These are phyloP conservation scores for Colletotrichum sublineola DNA, from an alignment of 2,329 filamentous ascomycete genomes.

Conservation along the genomic window DNA sequence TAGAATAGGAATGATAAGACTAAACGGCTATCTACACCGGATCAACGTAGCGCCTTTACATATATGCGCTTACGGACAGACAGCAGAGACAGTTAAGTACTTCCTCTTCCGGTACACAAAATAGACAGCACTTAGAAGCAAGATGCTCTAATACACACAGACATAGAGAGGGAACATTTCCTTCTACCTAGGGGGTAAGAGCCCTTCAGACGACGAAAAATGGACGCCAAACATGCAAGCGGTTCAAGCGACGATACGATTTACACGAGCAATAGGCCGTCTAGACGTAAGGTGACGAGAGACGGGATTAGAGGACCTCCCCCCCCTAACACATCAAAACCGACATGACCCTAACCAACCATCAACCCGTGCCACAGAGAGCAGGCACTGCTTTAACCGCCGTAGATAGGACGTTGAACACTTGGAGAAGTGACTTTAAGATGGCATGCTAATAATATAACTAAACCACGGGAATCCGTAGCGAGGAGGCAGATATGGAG, in stretches of 20 bases:
- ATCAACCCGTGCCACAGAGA: too few species aligned
- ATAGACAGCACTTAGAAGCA: too few species aligned
- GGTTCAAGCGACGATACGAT: neutral
- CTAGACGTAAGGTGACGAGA: too few species aligned
- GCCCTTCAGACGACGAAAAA: too few species aligned
- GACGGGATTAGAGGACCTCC: neutral
- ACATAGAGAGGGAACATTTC: neutral
- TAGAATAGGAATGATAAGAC: slow-evolving; percentile 30
- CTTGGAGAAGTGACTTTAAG: too few species aligned
- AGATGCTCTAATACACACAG: neutral
- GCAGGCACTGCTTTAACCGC: too few species aligned
- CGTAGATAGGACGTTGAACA: too few species aligned
- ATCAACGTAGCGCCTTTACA: slow-evolving; percentile 28
- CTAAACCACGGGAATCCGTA: too few species aligned
- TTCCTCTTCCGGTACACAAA: slow-evolving; percentile 41
- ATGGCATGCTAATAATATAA: too few species aligned
- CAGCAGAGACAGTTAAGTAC: slow-evolving; percentile 45
- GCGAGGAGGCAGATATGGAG: too few species aligned
- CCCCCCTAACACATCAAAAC: too few species aligned
- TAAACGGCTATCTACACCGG: slow-evolving; percentile 41
- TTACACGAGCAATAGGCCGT: neutral
- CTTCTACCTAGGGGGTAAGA: neutral
- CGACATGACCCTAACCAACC: too few species aligned
- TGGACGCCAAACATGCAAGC: neutral
- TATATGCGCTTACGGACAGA: slow-evolving; percentile 37